Base-by-base conservation (phyloP, 768 basidiomycete genomes). In the Thelephora ganbajun region DNA sequence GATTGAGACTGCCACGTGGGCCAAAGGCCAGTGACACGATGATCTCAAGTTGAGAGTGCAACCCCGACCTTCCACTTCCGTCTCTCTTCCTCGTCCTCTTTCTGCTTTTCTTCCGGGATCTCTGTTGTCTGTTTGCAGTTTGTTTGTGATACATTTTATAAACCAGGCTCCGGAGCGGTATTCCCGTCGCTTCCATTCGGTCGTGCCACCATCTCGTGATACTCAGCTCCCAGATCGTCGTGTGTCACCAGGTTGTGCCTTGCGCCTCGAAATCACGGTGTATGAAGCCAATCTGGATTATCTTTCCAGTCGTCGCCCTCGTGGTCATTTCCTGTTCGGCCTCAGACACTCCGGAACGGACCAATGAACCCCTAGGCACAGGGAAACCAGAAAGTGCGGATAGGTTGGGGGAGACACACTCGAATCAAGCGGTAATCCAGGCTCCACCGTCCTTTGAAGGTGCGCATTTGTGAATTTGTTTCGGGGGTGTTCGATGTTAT, bases 291-390 rank as follows among this genome's bases (percentile, higher is more conserved):
- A 58, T 54, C 30, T 58, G 59, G 47, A 56, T 62, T 41, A 57
- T 61, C 1, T 62, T 61, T 34, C 59, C 57, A 12, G 35, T 65
- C 12, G 55, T 62, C 12, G 59, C 59, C 11, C 51, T 61, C 19
- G 58, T 59, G 11, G 54, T 53, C 4, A 46, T 56, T 11, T 54
- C 61, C 2, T 39, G 54, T 20, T 22, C 43, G 37, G 13, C 19
- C 22, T 20, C 19, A 6, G 58, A 59, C 30, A 36, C 57, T 6
- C 42, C 52, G 13, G 30, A 46, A 11, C 58, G 59, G 56, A 30
- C 26, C 26, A 30, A 30, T 30, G 26, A 30, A 9, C 26, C 26
- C 26, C 26, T 9, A 30, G 26, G 9, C 26, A 30, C 9, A 30
- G 26, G 26, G 26, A 30, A 30, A 30, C 26, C 5, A n/a, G n/a